Conservation (phyloP, 2,329 filamentous ascomycete genomes). For the Penicillium digitatum region DNA sequence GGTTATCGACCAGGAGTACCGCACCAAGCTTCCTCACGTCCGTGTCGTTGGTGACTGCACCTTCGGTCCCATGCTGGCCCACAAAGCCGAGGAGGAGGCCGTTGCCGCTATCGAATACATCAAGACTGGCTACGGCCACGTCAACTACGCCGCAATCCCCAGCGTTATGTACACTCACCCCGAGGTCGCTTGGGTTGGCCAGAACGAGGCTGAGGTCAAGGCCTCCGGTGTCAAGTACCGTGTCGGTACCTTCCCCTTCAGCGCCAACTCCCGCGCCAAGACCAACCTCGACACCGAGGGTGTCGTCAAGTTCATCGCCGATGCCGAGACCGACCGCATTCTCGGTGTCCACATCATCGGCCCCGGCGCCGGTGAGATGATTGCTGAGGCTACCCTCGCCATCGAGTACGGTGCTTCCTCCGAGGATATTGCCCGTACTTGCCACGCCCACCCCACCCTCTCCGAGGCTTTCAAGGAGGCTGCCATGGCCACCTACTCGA, state of each 20-base stretch:
- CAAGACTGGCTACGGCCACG: constrained; percentile 94
- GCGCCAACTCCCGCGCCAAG: constrained; percentile 97
- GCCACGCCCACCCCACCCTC: constrained; percentile 93
- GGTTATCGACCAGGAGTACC: constrained; percentile 97
- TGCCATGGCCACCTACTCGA: constrained; percentile 93
- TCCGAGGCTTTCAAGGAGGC: constrained; percentile 99
- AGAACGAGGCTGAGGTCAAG: constrained; percentile 96
- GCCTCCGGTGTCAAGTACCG: constrained; percentile 85
- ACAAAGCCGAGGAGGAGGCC: constrained; percentile 98
- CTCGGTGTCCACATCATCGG: constrained; percentile 96
- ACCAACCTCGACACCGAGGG: constrained; percentile 96
- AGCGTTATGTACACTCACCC: constrained; percentile 99
- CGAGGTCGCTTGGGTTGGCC: constrained; percentile 97
- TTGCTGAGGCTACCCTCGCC: constrained; percentile 91
- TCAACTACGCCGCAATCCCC: constrained; percentile 97
- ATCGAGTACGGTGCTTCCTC: constrained; percentile 94
- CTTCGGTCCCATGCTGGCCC: constrained; percentile 97
- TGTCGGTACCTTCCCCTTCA: constrained; percentile 92
- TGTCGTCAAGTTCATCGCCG: constrained; percentile 93
- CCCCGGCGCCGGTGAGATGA: constrained; percentile 97
- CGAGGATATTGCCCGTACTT: constrained; percentile 91
- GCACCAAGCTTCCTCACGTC: constrained; percentile 95
- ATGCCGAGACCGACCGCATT: constrained; percentile 93
- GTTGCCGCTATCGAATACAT: constrained; percentile 96
- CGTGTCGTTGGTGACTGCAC: constrained; percentile 94